Percentiles rank a stretch among this genome's conserved stretches.
These are phyloP conservation scores for Citrus maxima DNA, from an alignment of 345 rosid species.

Conservation along the genomic window DNA sequence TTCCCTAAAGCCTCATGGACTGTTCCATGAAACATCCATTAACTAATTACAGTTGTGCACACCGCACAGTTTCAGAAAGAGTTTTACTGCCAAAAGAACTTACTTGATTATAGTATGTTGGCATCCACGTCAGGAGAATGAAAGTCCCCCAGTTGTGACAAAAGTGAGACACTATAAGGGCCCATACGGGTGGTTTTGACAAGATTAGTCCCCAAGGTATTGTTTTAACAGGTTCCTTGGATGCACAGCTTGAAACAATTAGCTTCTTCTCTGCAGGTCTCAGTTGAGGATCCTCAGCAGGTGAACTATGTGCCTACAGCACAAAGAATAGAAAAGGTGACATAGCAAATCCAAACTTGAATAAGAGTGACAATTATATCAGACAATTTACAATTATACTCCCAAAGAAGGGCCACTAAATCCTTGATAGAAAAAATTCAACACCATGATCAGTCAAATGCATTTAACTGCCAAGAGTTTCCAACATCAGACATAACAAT, in stretches of 20 bases:
- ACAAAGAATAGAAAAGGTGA: slow-evolving; percentile 15
- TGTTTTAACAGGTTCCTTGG: slow-evolving; percentile 68
- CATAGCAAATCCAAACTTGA: background rate
- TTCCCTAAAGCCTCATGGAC: background rate
- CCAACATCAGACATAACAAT: background rate
- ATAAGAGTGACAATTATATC: background rate
- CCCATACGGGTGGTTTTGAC: slow-evolving; percentile 91
- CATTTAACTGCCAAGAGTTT: background rate
- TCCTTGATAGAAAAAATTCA: background rate
- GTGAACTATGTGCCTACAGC: slow-evolving; percentile 80
- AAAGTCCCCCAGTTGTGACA: slow-evolving; percentile 97
- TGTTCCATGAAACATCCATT: background rate
- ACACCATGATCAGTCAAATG: background rate
- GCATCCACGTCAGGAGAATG: slow-evolving; percentile 97
- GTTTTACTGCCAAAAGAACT: slow-evolving; percentile 12
- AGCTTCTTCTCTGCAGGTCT: slow-evolving; percentile 67
- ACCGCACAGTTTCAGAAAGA: background rate
- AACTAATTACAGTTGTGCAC: background rate
- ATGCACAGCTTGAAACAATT: slow-evolving; percentile 44
- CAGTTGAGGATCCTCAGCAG: slow-evolving; percentile 67
- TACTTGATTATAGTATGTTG: slow-evolving; percentile 90
- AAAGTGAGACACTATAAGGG: slow-evolving; percentile 75
- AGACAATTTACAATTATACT: background rate
- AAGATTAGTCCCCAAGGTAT: slow-evolving; percentile 84
- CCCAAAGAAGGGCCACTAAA: background rate